Conservation (phyloP, 495 filamentous ascomycete genomes). For the Lentithecium fluviatile region DNA sequence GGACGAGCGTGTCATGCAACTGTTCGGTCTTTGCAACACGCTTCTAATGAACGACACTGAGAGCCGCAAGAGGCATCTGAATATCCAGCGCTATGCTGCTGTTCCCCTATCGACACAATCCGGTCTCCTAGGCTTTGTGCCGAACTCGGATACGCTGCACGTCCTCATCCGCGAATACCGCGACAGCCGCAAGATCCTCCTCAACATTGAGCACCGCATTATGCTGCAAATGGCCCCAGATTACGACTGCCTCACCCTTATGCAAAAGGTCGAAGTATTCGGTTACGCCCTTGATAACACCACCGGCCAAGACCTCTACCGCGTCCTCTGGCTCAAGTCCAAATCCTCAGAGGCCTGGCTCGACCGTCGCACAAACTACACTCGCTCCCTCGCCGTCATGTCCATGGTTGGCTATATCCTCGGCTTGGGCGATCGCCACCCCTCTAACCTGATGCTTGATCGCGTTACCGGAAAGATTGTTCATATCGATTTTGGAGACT, state of each 20-base stretch:
- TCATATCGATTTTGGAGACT: slow-evolving; percentile 98
- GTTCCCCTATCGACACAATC: slow-evolving; percentile 96
- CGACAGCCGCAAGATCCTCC: slow-evolving; percentile 90
- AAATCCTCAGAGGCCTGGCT: slow-evolving; percentile 98
- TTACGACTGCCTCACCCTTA: slow-evolving; percentile 95
- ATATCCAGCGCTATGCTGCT: slow-evolving; percentile 90
- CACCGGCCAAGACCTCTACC: slow-evolving; percentile 96
- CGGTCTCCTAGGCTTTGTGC: slow-evolving; percentile 94
- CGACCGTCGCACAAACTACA: slow-evolving; percentile 95
- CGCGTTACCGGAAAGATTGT: slow-evolving; percentile 92
- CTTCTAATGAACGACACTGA: slow-evolving; percentile 88
- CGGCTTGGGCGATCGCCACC: slow-evolving; percentile 92
- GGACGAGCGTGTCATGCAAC: slow-evolving; percentile 98
- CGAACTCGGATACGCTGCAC: slow-evolving; percentile 94
- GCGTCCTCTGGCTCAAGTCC: slow-evolving; percentile 96
- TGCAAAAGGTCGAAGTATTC: slow-evolving; percentile 99
- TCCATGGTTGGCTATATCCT: slow-evolving; percentile 99
- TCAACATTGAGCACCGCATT: slow-evolving; percentile 98
- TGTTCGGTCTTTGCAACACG: slow-evolving; percentile 95
- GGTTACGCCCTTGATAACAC: slow-evolving; percentile 98
- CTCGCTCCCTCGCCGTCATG: slow-evolving; percentile 95
- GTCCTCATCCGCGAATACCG: slow-evolving; percentile 95
- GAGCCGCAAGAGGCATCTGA: slow-evolving; percentile 93
- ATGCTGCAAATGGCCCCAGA: slow-evolving; percentile 99
- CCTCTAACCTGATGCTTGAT: slow-evolving; percentile 95